Percentiles rank a stretch among this genome's conserved stretches.
Evolutionary conservation across 2,329 filamentous ascomycete species (phyloP).

Genomic region (Ploettnerulaceae sp.): DNA sequence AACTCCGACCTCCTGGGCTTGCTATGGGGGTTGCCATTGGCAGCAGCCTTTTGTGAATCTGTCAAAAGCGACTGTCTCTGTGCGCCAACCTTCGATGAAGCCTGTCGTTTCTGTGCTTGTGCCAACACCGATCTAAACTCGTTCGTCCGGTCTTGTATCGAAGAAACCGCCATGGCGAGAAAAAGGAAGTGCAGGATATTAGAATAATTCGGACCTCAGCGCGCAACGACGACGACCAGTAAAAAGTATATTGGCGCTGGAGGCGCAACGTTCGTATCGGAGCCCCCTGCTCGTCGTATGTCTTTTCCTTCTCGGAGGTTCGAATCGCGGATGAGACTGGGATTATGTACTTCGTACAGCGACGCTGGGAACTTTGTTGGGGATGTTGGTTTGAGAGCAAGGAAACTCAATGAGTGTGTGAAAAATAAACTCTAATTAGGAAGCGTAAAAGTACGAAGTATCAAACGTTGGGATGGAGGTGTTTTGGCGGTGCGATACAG

Average conservation of each 20-base stretch:
- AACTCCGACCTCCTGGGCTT: slow-evolving; percentile 77
- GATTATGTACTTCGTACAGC: slow-evolving; percentile 13
- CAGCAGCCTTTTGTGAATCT: slow-evolving; percentile 63
- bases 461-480: not conserved
- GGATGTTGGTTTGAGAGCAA: slow-evolving; percentile 4
- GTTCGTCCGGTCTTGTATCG: slow-evolving; percentile 92
- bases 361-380: slow-evolving; percentile 2
- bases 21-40: slow-evolving; percentile 45
- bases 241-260: not conserved
- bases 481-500: slow-evolving; percentile 4
- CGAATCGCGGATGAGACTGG: slow-evolving; percentile 2
- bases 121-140: slow-evolving; percentile 91
- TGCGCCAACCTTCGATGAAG: slow-evolving; percentile 68
- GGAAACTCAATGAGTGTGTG: slow-evolving; percentile 22
- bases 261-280: not conserved
- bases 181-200: not conserved
- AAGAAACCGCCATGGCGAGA: slow-evolving; percentile 55
- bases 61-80: slow-evolving; percentile 78
- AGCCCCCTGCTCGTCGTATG: not conserved
- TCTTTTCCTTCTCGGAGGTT: slow-evolving; percentile 9
- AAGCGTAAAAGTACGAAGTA: not conserved
- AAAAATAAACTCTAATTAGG: slow-evolving; percentile 22
- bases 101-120: slow-evolving; percentile 77
- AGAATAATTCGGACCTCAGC: not conserved
- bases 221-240: not conserved